These are phyloP conservation scores for Eremochloa ophiuroides DNA, from an alignment of 176 grass and related monocot genomes.

Conservation along the genomic window DNA sequence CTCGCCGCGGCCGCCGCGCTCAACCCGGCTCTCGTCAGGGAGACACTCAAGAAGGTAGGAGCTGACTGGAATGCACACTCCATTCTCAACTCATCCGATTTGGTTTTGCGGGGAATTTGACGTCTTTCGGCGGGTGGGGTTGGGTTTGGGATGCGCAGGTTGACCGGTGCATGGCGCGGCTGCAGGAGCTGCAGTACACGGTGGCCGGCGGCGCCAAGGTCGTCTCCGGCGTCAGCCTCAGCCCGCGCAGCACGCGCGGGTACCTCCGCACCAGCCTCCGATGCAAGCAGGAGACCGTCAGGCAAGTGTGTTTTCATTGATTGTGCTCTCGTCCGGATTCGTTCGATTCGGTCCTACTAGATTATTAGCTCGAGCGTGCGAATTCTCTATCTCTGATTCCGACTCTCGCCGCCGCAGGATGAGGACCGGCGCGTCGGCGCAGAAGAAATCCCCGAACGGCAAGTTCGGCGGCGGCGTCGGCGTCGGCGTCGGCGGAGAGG, in stretches of 20 bases:
- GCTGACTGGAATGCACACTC: not conserved
- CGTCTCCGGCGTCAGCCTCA: conserved; percentile 77
- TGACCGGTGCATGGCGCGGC: conserved; percentile 36
- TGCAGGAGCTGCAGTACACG: conserved; percentile 97
- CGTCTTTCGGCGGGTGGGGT: not conserved
- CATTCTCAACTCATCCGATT: not conserved
- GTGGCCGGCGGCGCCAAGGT: conserved; percentile 81
- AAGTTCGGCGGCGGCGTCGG: not conserved
- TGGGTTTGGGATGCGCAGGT: not conserved
- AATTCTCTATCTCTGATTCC: not conserved
- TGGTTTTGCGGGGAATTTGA: not conserved
- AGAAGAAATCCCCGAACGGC: conserved; percentile 47
- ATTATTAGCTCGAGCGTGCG: not conserved
- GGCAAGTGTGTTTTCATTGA: conserved; percentile 35
- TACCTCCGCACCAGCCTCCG: conserved; percentile 86
- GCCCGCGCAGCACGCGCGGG: conserved; percentile 87
- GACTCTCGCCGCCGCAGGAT: conserved; percentile 41
- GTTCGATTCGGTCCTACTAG: not conserved
- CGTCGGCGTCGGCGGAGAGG: not conserved
- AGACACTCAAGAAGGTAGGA: conserved; percentile 84
- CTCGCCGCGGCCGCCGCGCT: conserved; percentile 35
- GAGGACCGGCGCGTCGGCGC: conserved; percentile 36
- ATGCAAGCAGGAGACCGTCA: conserved; percentile 89
- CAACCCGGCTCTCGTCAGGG: conserved; percentile 62
- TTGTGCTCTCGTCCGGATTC: not conserved